phyloP scores from a whole-genome alignment of 352 stramenopile species.

The Phytophthora megakarya region DNA sequence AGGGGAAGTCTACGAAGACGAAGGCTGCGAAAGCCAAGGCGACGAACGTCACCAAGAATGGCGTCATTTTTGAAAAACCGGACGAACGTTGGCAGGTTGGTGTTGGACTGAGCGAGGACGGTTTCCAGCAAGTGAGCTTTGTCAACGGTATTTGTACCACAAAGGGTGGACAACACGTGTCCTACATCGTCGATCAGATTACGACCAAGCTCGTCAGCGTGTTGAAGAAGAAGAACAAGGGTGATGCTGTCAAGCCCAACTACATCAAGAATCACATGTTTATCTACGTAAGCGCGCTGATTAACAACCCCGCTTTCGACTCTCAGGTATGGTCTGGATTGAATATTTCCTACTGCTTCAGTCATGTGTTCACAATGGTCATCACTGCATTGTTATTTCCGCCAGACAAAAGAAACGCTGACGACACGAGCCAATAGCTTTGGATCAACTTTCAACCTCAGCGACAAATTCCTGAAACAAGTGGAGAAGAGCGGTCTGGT shows the following conservation, averaged over 20 bases:
- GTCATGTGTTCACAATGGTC: not conserved
- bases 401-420: slow-evolving; percentile 96
- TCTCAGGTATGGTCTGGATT: slow-evolving; percentile 73
- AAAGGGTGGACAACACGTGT: slow-evolving; percentile 96
- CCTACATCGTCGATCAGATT: slow-evolving; percentile 92
- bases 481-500: slow-evolving; percentile 91
- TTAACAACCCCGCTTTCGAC: slow-evolving; percentile 98
- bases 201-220: slow-evolving; percentile 88
- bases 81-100: slow-evolving; percentile 96
- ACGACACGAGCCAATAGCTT: slow-evolving; percentile 89
- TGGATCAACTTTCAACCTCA: slow-evolving; percentile 85
- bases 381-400: not conserved
- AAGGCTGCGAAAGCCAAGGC: slow-evolving; percentile 42
- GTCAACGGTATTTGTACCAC: slow-evolving; percentile 98
- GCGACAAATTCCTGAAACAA: slow-evolving; percentile 89
- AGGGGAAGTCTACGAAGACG: slow-evolving; percentile 32
- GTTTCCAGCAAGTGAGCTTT: slow-evolving; percentile 97
- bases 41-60: slow-evolving; percentile 42
- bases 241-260: slow-evolving; percentile 92
- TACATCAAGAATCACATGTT: slow-evolving; percentile 96
- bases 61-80: slow-evolving; percentile 92
- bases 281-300: slow-evolving; percentile 96
- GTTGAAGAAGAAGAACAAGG: slow-evolving; percentile 95
- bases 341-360: not conserved
- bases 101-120: slow-evolving; percentile 91